phyloP scores from a whole-genome alignment of 108 stramenopile genomes.

The Discostella pseudostelligera region DNA sequence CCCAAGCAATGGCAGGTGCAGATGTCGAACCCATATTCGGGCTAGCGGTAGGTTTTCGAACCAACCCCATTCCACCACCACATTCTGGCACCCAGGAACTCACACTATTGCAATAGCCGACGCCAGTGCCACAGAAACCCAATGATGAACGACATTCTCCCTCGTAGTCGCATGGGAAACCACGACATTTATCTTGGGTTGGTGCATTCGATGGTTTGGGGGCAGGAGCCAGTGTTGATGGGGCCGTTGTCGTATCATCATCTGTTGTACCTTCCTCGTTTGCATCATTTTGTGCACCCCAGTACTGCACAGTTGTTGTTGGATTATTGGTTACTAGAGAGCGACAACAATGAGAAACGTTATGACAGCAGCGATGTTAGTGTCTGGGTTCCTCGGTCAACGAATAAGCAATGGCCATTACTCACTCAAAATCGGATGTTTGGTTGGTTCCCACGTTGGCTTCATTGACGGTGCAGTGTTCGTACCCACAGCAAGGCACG shows the following conservation, averaged over 20 bases:
- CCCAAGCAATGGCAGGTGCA: constrained; percentile 26
- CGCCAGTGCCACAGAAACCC: constrained; percentile 23
- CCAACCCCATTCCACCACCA: constrained; percentile 20
- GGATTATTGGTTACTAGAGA: constrained; percentile 4
- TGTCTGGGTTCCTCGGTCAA: background rate
- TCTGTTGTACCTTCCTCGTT: background rate
- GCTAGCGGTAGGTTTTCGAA: background rate
- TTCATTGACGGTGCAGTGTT: constrained; percentile 23
- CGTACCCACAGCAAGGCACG: constrained; percentile 17
- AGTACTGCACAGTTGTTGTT: constrained; percentile 21
- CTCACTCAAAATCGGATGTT: constrained; percentile 11
- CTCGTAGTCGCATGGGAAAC: constrained; percentile 25
- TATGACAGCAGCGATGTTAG: too few species aligned
- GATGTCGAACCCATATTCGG: constrained; percentile 8
- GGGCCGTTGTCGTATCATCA: background rate
- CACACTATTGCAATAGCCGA: constrained; percentile 25
- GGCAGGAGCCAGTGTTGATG: constrained; percentile 15
- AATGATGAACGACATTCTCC: constrained; percentile 33
- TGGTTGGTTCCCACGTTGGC: constrained; percentile 48
- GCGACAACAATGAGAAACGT: too few species aligned
- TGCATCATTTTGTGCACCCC: constrained; percentile 18
- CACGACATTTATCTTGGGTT: constrained; percentile 30
- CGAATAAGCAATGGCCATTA: too few species aligned
- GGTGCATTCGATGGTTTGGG: constrained; percentile 22
- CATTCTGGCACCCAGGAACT: constrained; percentile 41